Conservation (phyloP, 768 basidiomycete genomes). For the Lactarius deliciosus region DNA sequence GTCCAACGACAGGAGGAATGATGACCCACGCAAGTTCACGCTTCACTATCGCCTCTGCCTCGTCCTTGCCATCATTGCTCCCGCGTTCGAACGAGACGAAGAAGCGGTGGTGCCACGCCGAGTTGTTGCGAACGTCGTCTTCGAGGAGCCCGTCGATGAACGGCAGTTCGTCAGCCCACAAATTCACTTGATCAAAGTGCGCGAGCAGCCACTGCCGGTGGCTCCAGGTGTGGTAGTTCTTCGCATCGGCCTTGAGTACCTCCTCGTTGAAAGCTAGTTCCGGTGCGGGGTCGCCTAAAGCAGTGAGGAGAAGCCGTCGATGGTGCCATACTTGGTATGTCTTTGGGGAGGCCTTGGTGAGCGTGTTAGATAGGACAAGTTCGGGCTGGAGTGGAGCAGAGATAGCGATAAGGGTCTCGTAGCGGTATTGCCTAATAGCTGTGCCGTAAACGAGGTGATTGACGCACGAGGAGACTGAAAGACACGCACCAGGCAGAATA, state of each 20-base stretch:
- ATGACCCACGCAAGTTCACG: constrained; percentile 75
- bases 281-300: constrained; percentile 49
- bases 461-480: constrained; percentile 3
- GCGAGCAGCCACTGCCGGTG: constrained; percentile 94
- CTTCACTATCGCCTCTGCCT: constrained; percentile 56
- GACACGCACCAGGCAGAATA: constrained; percentile 88
- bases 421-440: constrained; percentile 84
- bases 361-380: constrained; percentile 80
- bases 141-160: constrained; percentile 70
- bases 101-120: constrained; percentile 95
- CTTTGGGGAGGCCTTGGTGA: constrained; percentile 83
- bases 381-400: constrained; percentile 71
- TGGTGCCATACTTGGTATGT: constrained; percentile 99
- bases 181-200: constrained; percentile 68
- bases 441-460: constrained; percentile 8
- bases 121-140: constrained; percentile 89
- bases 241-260: constrained; percentile 73
- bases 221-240: constrained; percentile 99
- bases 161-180: constrained; percentile 75
- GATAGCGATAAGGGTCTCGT: constrained; percentile 75
- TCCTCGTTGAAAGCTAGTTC: constrained; percentile 82
- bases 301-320: constrained; percentile 69
- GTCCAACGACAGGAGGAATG: constrained; percentile 3
- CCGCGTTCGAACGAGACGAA: constrained; percentile 79
- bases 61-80: constrained; percentile 58